phyloP scores from a whole-genome alignment of 306 rosid species.

The Vigna reflexopilosa region DNA sequence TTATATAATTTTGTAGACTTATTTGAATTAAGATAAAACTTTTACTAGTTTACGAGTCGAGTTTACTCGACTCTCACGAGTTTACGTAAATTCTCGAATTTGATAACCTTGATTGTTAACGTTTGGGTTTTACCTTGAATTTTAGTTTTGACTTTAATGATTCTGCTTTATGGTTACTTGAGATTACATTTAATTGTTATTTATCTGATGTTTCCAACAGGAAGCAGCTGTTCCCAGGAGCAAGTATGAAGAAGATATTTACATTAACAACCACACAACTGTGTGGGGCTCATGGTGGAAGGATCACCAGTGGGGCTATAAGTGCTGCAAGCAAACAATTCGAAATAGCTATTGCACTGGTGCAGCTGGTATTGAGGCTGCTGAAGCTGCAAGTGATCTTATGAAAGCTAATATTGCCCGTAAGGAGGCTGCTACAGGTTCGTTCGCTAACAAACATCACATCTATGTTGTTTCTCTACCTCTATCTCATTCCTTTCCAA shows the following conservation, averaged over 20 bases:
- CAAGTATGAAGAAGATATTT: constrained; percentile 60
- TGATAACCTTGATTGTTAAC: not conserved
- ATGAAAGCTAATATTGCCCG: constrained; percentile 87
- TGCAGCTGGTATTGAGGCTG: constrained; percentile 49
- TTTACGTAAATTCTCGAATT: no score
- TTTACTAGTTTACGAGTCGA: no score
- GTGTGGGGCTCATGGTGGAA: constrained; percentile 88
- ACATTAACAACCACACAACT: constrained; percentile 63
- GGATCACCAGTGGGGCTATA: constrained; percentile 83
- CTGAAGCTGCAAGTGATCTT: constrained; percentile 66
- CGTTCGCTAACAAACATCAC: constrained; percentile 8
- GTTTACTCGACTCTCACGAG: no score
- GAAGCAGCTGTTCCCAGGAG: constrained; percentile 50
- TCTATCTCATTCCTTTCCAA: not conserved
- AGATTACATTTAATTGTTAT: not conserved
- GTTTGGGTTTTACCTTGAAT: not conserved
- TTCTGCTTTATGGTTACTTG: not conserved
- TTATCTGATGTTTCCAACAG: constrained; percentile 19
- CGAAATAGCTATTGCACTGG: constrained; percentile 48
- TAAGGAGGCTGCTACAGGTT: constrained; percentile 67
- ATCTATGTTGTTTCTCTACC: not conserved
- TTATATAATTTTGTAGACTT: no score
- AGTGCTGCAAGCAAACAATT: constrained; percentile 62
- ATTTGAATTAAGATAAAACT: no score
- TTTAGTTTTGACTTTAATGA: constrained; percentile 8